Base-by-base conservation (phyloP, 2,329 filamentous ascomycete genomes). In the Neonectria sp. region DNA sequence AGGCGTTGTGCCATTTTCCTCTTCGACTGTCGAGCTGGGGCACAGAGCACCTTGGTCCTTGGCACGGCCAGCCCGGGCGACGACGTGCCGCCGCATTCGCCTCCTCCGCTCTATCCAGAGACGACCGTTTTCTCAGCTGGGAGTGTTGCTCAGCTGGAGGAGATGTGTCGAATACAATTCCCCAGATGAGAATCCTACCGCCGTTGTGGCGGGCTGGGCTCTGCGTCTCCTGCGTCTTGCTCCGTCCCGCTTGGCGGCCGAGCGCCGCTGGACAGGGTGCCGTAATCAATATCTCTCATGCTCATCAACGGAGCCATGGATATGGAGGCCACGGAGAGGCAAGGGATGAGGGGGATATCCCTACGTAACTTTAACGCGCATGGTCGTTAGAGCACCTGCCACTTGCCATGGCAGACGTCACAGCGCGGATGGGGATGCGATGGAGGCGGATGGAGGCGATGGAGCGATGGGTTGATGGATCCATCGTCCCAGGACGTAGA, bases 1-100 rank as follows among this genome's bases (percentile, higher is more conserved):
- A 65, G 63, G 61, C 58, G 63, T 58, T 71, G 67, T 69, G 67
- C 64, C 63, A 68, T 73, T 69, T 75, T 61, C 62, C 55, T 62
- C 67, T 61, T 67, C 43, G 21, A 59, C 53, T 37, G 37, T 49
- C 9, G 43, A 53, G 40, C 45, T 56, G 40, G 45, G 33, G 56
- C 52, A 57, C 43, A 33, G 37, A 17, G 37, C 15, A 40, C 17
- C 15, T 40, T 45, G 40, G n/a, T n/a, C 37, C 52, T 68, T 57
- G 66, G 57, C 52, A 48, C 62, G 61, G 57, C 40, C 66, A 61
- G 53, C 29, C 61, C 57, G 62, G 66, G 60, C 49, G 55, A 67
- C 60, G 35, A 68, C 31, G 55, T 59, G 60, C 40, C 52, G 62
- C 53, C 64, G 55, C 59, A 58, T 35, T 65, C 63, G 57, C 55